Evolutionary conservation across 306 rosid genomes (phyloP).

Genomic region (Cicer bijugum): DNA sequence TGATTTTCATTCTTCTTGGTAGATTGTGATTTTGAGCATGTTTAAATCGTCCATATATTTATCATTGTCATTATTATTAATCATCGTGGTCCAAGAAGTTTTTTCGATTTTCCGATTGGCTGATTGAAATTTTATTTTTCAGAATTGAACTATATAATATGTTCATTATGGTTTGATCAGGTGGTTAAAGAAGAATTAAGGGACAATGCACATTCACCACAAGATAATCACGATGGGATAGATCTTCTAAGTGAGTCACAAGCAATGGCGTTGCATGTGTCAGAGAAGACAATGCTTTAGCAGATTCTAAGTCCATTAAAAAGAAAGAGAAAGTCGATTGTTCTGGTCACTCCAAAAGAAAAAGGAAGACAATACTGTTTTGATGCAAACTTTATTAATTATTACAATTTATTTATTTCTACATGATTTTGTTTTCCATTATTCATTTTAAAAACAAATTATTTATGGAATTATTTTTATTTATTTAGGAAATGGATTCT

Average conservation of each 20-base stretch:
- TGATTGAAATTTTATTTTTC: conserved; percentile 49
- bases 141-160: conserved; percentile 21
- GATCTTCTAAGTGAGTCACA: conserved; percentile 56
- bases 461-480: conserved; percentile 32
- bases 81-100: conserved; percentile 56
- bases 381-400: background rate
- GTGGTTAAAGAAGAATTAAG: conserved; percentile 48
- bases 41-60: conserved; percentile 26
- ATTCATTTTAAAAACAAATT: background rate
- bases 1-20: conserved; percentile 22
- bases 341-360: conserved; percentile 50
- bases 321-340: conserved; percentile 55
- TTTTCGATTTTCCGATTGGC: conserved; percentile 50
- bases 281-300: conserved; percentile 52
- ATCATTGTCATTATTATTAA: conserved; percentile 33
- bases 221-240: conserved; percentile 49
- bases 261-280: conserved; percentile 62
- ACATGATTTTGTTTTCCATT: conserved; percentile 24
- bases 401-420: background rate
- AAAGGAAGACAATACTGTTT: conserved; percentile 18
- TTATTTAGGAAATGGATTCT: conserved; percentile 55
- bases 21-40: conserved; percentile 35
- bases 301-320: conserved; percentile 53
- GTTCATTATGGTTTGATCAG: conserved; percentile 50
- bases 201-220: conserved; percentile 49